These are phyloP conservation scores for Trichoderma afroharzianum DNA, from an alignment of 2,329 filamentous ascomycete genomes.

Conservation along the genomic window DNA sequence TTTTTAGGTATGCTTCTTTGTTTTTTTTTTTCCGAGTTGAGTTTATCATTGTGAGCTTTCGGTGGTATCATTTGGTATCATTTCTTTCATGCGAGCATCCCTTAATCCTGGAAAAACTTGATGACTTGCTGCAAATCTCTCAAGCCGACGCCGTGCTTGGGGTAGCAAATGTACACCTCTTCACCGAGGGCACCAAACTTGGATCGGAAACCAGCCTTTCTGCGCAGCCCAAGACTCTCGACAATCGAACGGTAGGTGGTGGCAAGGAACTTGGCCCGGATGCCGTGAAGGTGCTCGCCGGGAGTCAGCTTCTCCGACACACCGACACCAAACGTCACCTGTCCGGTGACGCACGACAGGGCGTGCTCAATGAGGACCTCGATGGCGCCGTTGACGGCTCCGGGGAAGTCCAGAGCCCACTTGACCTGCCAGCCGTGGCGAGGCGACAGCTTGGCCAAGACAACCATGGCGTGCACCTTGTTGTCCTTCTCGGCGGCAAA, in stretches of 20 bases:
- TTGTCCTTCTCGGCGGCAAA: slow-evolving; percentile 76
- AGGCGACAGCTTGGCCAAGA: slow-evolving; percentile 76
- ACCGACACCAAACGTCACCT: slow-evolving; percentile 83
- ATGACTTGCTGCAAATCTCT: slow-evolving; percentile 81
- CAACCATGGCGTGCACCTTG: slow-evolving; percentile 71
- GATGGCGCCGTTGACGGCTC: slow-evolving; percentile 79
- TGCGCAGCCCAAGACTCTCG: slow-evolving; percentile 74
- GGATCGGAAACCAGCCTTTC: slow-evolving; percentile 84
- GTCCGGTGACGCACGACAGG: slow-evolving; percentile 48
- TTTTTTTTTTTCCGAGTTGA: background rate
- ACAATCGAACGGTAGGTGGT: slow-evolving; percentile 80
- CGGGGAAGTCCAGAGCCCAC: slow-evolving; percentile 91
- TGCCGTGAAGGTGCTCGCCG: slow-evolving; percentile 76
- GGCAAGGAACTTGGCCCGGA: slow-evolving; percentile 75
- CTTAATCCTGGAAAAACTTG: slow-evolving; percentile 77
- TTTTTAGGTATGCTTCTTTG: background rate
- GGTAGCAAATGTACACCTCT: slow-evolving; percentile 85
- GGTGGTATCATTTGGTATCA: background rate
- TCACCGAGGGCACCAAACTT: slow-evolving; percentile 86
- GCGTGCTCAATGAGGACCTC: slow-evolving; percentile 76
- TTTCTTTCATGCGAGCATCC: background rate
- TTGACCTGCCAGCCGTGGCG: slow-evolving; percentile 90
- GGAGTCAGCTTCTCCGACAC: slow-evolving; percentile 70
- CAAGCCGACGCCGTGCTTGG: slow-evolving; percentile 77
- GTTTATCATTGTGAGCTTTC: background rate